Base-by-base conservation (phyloP, 352 stramenopile genomes). In the Phytophthora ohioensis region DNA sequence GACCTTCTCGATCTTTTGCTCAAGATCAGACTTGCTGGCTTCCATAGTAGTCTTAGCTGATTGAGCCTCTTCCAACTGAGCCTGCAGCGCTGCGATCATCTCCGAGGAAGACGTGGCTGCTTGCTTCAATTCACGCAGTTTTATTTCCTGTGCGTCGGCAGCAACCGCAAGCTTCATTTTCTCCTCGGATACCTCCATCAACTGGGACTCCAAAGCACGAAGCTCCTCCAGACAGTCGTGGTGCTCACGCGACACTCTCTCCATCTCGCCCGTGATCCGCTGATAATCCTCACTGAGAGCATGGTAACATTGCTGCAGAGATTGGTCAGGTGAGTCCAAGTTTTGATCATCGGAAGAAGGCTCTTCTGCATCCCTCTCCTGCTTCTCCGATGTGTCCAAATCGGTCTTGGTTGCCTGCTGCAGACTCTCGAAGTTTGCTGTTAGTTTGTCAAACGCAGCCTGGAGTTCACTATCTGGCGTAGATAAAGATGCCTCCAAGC, bases 141-240 rank as follows among this genome's bases (percentile, higher is more conserved):
- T 71, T 0, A 38, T 34, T 27, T 66, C 57, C 13, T 69, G 55
- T 41, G 67, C 66, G 12, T 75, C 67, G 1, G 36, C 51, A 13
- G 71, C 21, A 31, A 75, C 27, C 11, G 60, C 34, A 35, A 75
- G 60, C 38, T 71, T 71, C 71, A 82, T 73, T 57, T 84, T 89
- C 45, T 87, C 79, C 51, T 82, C 52, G 4, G 80, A 87, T 49
- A 84, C 67, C 64, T 82, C 61, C 79, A 87, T 87, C 53, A 89
- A 49, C 52, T 87, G 77, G 7, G 61, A 56, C 63, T 87, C 79
- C 7, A 89, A 57, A 32, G 76, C 73, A n/a, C 64, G 71, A 47
- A 87, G 77, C 41, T 87, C 79, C 15, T 89, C 81, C 13, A 81
- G 17, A 27, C 80, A 71, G 9, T 87, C 72, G 43, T 81, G 57